These are phyloP conservation scores for Pachyrhizus erosus DNA, from an alignment of 306 rosid genomes.

Conservation along the genomic window DNA sequence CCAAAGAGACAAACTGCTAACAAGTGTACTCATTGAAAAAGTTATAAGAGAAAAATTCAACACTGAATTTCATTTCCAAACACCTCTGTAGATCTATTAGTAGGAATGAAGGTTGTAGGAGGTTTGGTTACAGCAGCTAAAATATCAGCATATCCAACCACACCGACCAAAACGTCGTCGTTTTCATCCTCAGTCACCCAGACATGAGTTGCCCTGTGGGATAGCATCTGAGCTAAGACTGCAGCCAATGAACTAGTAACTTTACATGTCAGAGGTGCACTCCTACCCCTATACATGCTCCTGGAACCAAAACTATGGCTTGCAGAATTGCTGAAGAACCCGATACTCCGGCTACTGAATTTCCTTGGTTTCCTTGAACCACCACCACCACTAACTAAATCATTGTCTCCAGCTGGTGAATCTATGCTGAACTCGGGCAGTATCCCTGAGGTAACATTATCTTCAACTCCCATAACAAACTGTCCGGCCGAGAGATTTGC, in stretches of 20 bases:
- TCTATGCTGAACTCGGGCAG: constrained; percentile 50
- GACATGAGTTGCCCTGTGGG: constrained; percentile 92
- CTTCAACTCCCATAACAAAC: constrained; percentile 99
- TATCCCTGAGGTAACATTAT: constrained; percentile 61
- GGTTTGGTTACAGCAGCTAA: constrained; percentile 85
- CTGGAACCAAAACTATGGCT: constrained; percentile 67
- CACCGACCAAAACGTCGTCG: constrained; percentile 84
- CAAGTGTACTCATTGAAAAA: constrained; percentile 19
- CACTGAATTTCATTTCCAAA: constrained; percentile 64
- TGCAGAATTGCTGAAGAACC: constrained; percentile 64
- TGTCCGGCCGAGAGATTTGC: constrained; percentile 92
- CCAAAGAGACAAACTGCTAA: constrained; percentile 17
- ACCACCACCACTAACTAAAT: constrained; percentile 53
- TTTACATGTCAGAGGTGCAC: constrained; percentile 89
- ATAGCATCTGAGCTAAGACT: constrained; percentile 99
- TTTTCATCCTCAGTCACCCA: constrained; percentile 86
- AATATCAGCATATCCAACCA: constrained; percentile 86
- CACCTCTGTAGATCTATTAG: constrained; percentile 58
- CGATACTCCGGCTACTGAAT: constrained; percentile 88
- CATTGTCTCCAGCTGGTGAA: constrained; percentile 45
- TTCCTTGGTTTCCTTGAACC: constrained; percentile 57
- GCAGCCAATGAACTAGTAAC: constrained; percentile 93
- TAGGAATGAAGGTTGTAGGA: constrained; percentile 51
- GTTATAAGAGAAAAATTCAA: constrained; percentile 21
- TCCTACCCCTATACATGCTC: constrained; percentile 96